phyloP scores from a whole-genome alignment of 192 early-diverging fungal genomes.

The Dissophora ornata region DNA sequence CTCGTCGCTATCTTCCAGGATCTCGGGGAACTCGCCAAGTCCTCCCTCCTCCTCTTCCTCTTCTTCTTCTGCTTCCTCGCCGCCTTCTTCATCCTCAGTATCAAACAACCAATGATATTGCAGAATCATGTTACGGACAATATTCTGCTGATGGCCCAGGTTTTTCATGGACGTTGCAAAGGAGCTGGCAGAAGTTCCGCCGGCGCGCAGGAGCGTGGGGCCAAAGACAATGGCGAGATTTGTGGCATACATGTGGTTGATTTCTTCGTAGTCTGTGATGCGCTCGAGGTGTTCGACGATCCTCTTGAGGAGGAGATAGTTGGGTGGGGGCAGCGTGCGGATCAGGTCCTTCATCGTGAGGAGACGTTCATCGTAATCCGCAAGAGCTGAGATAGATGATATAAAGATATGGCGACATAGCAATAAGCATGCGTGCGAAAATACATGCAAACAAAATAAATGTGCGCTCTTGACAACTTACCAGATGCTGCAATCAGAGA shows the following conservation, averaged over 20 bases:
- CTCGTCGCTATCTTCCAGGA: conserved; percentile 37
- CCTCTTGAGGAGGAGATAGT: conserved; percentile 75
- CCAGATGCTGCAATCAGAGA: conserved; percentile 82
- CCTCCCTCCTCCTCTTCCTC: conserved; percentile 21
- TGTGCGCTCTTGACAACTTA: conserved; percentile 22
- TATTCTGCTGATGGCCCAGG: conserved; percentile 76
- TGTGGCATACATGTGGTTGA: conserved; percentile 90
- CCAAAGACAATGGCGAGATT: conserved; percentile 98
- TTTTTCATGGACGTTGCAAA: conserved; percentile 78
- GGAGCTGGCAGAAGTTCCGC: conserved; percentile 62
- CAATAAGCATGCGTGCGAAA: background rate
- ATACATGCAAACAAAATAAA: background rate
- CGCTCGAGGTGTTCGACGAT: conserved; percentile 78
- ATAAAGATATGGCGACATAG: conserved; percentile 3
- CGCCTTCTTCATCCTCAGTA: conserved; percentile 67
- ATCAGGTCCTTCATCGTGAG: conserved; percentile 77
- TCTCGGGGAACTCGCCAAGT: conserved; percentile 32
- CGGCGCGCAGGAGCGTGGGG: conserved; percentile 83
- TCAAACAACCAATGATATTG: conserved; percentile 85
- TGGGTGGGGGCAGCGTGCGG: conserved; percentile 67
- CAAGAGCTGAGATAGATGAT: conserved; percentile 58
- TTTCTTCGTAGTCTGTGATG: conserved; percentile 79
- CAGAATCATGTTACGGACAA: conserved; percentile 78
- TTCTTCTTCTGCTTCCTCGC: conserved; percentile 5
- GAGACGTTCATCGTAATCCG: conserved; percentile 78